phyloP scores from a whole-genome alignment of 2,329 filamentous ascomycete genomes.

The Achaetomium macrosporum region DNA sequence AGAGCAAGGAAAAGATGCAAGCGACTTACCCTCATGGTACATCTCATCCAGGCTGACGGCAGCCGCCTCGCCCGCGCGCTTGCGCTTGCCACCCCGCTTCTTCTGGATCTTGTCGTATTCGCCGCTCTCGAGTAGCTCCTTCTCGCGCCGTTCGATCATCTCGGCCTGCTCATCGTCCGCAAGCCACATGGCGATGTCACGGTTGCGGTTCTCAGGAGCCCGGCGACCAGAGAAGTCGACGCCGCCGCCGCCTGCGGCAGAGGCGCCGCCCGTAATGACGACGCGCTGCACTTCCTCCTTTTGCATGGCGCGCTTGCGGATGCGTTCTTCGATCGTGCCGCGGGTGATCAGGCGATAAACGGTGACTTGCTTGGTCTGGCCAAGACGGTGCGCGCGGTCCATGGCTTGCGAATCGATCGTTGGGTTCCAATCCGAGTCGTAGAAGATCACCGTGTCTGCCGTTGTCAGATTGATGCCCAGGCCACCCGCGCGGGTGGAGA shows the following conservation, averaged over 20 bases:
- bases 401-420: constrained; percentile 98
- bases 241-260: constrained; percentile 49
- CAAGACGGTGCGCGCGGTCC: constrained; percentile 96
- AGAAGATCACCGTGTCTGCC: constrained; percentile 98
- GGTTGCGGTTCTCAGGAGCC: constrained; percentile 84
- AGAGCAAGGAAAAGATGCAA: neutral
- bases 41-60: constrained; percentile 80
- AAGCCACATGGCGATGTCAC: constrained; percentile 98
- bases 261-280: constrained; percentile 79
- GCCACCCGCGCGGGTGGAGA: constrained; percentile 94
- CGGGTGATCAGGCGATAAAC: constrained; percentile 97
- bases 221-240: constrained; percentile 95
- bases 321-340: constrained; percentile 95
- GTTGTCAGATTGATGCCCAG: constrained; percentile 95
- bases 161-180: constrained; percentile 95
- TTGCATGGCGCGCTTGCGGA: constrained; percentile 91
- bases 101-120: constrained; percentile 56
- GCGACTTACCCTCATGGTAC: constrained; percentile 90
- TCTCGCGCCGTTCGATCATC: constrained; percentile 87
- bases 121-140: constrained; percentile 72
- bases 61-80: constrained; percentile 35
- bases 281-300: constrained; percentile 99
- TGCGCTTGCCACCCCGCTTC: constrained; percentile 50
- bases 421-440: constrained; percentile 99
- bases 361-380: constrained; percentile 91